Base-by-base conservation (phyloP, 495 filamentous ascomycete genomes). In the Penicillium riverlandense region DNA sequence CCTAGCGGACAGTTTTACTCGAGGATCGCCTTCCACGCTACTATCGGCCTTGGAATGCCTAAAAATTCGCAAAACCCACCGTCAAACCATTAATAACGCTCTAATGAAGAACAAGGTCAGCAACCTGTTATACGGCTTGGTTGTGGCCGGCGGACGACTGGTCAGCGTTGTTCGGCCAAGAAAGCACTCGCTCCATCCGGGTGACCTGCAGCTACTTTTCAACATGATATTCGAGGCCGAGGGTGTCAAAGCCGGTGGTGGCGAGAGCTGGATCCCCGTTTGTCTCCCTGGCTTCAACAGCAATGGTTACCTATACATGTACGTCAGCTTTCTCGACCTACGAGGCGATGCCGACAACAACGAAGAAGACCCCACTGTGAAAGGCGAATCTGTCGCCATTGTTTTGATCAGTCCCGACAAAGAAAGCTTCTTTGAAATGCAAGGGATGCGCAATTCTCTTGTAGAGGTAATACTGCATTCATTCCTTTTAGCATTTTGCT, bases 151-250 rank as follows among this genome's bases (percentile, higher is more conserved):
- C n/a, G 89, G 89, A 15, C 82, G 84, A 47, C 84, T 99, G 8
- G 94, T 99, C 38, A 92, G 86, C 56, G 94, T 99, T 30, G 81
- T 96, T 35, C 75, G 94, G 31, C 94, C 94, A 1, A 89, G 91
- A 57, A 90, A 91, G 44, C 92, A 99, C 66, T 95, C 88, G 1
- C 76, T 99, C 28, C 94, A 97, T 50, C 94, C 94, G 0, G 89
- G 90, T 42, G 94, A 99, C 52, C 75, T 99, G 14, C 91, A 96
- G 50, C 79, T 99, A 28, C 84, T 99, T 27, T 97, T 99, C 74
- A 96, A 96, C 54, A 97, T 99, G 94, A 79, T 99, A n/a, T 97
- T 96, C 50, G 90, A 94, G 59, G 88, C 91, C 4, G 83, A 85
- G 35, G 84, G 86, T 31, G 82, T 99, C 56, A 89, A 89, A 50